phyloP scores from a whole-genome alignment of 140 eudicot genomes.

The Anethum foeniculum region DNA sequence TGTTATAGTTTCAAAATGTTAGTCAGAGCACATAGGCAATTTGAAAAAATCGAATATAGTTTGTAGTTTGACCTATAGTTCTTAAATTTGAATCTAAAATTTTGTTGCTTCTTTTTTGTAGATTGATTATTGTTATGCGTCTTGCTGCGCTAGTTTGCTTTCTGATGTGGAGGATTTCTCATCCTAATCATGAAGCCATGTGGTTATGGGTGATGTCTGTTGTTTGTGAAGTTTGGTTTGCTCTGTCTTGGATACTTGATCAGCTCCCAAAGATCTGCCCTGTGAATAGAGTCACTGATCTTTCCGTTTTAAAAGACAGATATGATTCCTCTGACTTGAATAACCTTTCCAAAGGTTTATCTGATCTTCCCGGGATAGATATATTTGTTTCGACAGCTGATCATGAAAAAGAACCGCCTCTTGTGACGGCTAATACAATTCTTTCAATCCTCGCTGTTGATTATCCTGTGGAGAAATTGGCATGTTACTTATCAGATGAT shows the following conservation, averaged over 20 bases:
- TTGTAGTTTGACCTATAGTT: neutral
- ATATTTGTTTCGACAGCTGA: constrained; percentile 96
- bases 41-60: neutral
- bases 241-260: constrained; percentile 87
- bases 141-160: constrained; percentile 69
- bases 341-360: constrained; percentile 57
- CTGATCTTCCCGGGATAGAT: constrained; percentile 96
- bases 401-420: constrained; percentile 91
- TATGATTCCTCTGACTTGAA: constrained; percentile 53
- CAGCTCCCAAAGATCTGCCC: constrained; percentile 98
- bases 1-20: neutral
- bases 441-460: constrained; percentile 91
- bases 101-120: constrained; percentile 19
- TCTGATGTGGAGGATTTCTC: constrained; percentile 79
- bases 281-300: constrained; percentile 70
- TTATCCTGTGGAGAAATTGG: constrained; percentile 90
- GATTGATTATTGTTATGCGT: constrained; percentile 76
- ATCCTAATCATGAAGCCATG: constrained; percentile 86
- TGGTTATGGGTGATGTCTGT: constrained; percentile 98
- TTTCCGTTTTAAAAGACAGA: constrained; percentile 75
- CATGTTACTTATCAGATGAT: constrained; percentile 91
- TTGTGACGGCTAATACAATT: constrained; percentile 92
- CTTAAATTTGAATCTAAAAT: neutral
- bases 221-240: constrained; percentile 90
- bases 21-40: neutral